phyloP scores from a whole-genome alignment of 225 moss, liverwort and hornwort genomes.

The Straminergon stramineum region DNA sequence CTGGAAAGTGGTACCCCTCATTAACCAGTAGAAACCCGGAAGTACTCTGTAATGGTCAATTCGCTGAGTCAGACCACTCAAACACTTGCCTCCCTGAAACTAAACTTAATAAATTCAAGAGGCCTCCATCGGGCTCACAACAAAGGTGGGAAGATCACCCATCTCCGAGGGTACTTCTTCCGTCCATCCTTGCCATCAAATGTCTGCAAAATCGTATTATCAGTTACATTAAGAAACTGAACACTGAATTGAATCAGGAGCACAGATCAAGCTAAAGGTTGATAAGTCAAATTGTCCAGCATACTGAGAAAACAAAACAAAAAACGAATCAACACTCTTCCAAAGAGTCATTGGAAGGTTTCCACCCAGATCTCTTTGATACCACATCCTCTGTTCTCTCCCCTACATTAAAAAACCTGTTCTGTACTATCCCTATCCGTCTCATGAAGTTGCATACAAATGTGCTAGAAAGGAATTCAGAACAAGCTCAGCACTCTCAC shows the following conservation, averaged over 20 bases:
- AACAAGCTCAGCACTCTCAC: neutral
- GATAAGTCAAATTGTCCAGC: neutral
- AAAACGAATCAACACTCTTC: neutral
- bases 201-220: slow-evolving; percentile 37
- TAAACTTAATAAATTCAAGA: neutral
- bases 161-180: slow-evolving; percentile 82
- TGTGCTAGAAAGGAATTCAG: neutral
- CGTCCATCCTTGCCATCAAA: slow-evolving; percentile 96
- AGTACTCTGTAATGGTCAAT: neutral
- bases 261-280: neutral
- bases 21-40: neutral
- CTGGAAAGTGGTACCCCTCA: neutral
- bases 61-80: neutral
- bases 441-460: neutral
- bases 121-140: slow-evolving; percentile 29
- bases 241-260: neutral
- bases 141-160: slow-evolving; percentile 95
- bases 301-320: neutral
- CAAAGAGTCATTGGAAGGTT: neutral
- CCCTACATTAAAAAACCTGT: neutral
- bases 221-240: neutral
- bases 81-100: neutral
- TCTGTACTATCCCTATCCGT: neutral
- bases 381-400: neutral
- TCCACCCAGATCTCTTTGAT: neutral